These are phyloP conservation scores for Graphilbum fragrans DNA, from an alignment of 2,329 filamentous ascomycete genomes.

Conservation along the genomic window DNA sequence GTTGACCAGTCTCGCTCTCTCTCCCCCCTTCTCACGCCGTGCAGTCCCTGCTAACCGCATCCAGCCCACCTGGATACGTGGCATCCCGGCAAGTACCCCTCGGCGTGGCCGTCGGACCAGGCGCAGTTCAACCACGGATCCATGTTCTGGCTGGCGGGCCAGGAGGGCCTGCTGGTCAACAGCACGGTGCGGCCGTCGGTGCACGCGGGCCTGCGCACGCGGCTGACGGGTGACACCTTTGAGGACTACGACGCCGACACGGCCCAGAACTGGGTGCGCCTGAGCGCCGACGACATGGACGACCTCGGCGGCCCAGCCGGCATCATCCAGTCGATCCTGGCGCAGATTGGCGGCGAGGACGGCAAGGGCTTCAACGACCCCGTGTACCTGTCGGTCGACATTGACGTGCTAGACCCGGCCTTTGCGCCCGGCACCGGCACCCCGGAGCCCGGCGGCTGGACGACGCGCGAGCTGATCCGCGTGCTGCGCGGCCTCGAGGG, in stretches of 20 bases:
- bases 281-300: conserved; percentile 79
- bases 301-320: conserved; percentile 65
- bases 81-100: conserved; percentile 71
- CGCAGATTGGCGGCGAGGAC: conserved; percentile 57
- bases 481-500: conserved; percentile 72
- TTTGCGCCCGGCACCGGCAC: conserved; percentile 53
- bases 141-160: conserved; percentile 83
- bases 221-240: conserved; percentile 54
- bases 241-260: conserved; percentile 61
- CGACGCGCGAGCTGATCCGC: conserved; percentile 72
- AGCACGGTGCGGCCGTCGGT: conserved; percentile 55
- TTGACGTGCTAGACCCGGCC: conserved; percentile 23
- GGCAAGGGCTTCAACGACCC: conserved; percentile 31
- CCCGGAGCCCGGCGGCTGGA: conserved; percentile 85
- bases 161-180: conserved; percentile 69
- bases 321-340: conserved; percentile 58
- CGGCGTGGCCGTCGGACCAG: conserved; percentile 58
- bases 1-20: not conserved
- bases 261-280: conserved; percentile 65
- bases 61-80: conserved; percentile 68
- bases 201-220: conserved; percentile 72
- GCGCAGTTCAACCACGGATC: conserved; percentile 75
- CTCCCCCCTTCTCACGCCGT: not conserved
- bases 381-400: conserved; percentile 34
- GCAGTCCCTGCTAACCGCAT: not conserved